These are phyloP conservation scores for Halteria grandinella DNA, from an alignment of 73 alveolate genomes.

Conservation along the genomic window DNA sequence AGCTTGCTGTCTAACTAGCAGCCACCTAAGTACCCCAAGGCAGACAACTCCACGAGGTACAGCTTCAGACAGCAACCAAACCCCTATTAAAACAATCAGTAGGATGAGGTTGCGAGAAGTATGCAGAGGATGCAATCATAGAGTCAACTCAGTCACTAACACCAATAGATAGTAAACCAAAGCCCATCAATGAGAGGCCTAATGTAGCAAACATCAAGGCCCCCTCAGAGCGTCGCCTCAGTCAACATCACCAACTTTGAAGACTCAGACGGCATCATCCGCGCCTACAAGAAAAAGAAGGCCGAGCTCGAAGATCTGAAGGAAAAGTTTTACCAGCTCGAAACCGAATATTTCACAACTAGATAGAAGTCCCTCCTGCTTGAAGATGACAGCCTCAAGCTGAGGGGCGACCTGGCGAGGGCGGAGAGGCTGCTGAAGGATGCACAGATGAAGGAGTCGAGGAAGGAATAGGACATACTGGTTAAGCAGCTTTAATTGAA, in stretches of 20 bases:
- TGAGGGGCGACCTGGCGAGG: neutral
- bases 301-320: slow-evolving; percentile 38
- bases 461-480: slow-evolving; percentile 17
- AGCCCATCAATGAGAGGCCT: slow-evolving; percentile 38
- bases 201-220: slow-evolving; percentile 40
- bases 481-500: slow-evolving; percentile 8
- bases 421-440: slow-evolving; percentile 30
- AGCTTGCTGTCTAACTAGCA: too few relatives aligned
- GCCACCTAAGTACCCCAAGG: too few relatives aligned
- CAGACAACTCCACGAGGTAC: too few relatives aligned
- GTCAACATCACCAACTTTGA: slow-evolving; percentile 40
- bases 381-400: slow-evolving; percentile 29
- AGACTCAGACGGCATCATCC: slow-evolving; percentile 42
- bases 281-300: slow-evolving; percentile 62
- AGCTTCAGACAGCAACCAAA: too few relatives aligned
- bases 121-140: too few relatives aligned
- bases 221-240: slow-evolving; percentile 60
- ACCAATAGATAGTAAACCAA: neutral
- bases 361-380: slow-evolving; percentile 14
- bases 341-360: slow-evolving; percentile 40
- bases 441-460: slow-evolving; percentile 1
- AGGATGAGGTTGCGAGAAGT: too few relatives aligned
- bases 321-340: slow-evolving; percentile 14
- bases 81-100: too few relatives aligned
- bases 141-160: too few relatives aligned